Base-by-base conservation (phyloP, 1,284 basidiomycete species). In the Xerocomus cyaneibrunnescens region DNA sequence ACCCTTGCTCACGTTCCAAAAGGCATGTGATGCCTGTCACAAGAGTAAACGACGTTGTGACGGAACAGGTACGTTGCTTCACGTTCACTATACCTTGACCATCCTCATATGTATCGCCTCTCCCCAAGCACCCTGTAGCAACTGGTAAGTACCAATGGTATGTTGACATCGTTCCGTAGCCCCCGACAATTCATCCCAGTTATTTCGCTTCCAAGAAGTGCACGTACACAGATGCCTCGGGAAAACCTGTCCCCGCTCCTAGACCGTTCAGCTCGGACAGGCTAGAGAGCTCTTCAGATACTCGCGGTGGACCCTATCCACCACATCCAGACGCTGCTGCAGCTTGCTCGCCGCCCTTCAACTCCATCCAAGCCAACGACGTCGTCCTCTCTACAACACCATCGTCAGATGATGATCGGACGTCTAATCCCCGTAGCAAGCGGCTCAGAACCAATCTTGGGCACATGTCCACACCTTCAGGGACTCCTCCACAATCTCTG, bases 21-120 rank as follows among this genome's bases (percentile, higher is more conserved):
- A 89, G 86, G 87, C 87, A 39, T 91, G 88, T 68, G 85, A 89
- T 69, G 83, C 86, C 48, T 91, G 88, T 66, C 89, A 91, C 66
- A 89, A 87, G 68, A 85, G 82, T 70, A 91, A 91, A 65, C 79
- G 88, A 25, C 80, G 89, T 44, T 91, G 89, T 70, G 88, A 91
- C 67, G 88, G 88, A 34, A 88, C 85, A 52, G 83, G 87, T 87
- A 51, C 55, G 83, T 76, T 52, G 43, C 51, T 50, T 37, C 48
- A 39, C 35, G 51, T 45, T 45, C 38, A 41, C 50, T 55, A 48
- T 50, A 47, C 49, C 50, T 54, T 48, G 52, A 23, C 35, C 48
- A 19, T 55, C 43, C 52, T 56, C 51, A 55, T 50, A 40, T 43
- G 17, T 50, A 4, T 44, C 46, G 14, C 35, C 42, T 45, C 43